These are phyloP conservation scores for Clonostachys chloroleuca DNA, from an alignment of 2,329 filamentous ascomycete species.

Conservation along the genomic window DNA sequence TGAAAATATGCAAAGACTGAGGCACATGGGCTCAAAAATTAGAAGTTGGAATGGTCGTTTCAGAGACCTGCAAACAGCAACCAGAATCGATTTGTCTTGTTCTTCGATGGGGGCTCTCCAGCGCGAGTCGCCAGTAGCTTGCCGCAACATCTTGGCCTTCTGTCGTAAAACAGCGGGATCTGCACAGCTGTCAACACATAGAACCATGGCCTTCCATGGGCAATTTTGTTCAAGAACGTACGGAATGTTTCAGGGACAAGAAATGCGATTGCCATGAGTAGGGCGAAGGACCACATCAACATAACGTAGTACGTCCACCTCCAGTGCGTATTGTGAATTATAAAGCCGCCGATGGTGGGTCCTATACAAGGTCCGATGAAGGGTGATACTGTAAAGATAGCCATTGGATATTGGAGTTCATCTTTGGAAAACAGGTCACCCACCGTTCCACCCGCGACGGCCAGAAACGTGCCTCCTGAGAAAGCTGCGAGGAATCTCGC, in stretches of 20 bases:
- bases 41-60: slow-evolving; percentile 76
- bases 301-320: slow-evolving; percentile 82
- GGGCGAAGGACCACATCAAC: slow-evolving; percentile 69
- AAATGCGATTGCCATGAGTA: slow-evolving; percentile 60
- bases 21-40: slow-evolving; percentile 77
- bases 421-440: slow-evolving; percentile 70
- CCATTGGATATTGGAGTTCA: slow-evolving; percentile 76
- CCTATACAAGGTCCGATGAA: slow-evolving; percentile 60
- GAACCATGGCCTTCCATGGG: too few species aligned
- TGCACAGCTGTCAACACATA: slow-evolving; percentile 9
- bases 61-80: slow-evolving; percentile 54
- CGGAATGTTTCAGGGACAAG: slow-evolving; percentile 87
- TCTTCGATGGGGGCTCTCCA: slow-evolving; percentile 78
- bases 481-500: slow-evolving; percentile 74
- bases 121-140: slow-evolving; percentile 71
- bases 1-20: slow-evolving; percentile 76
- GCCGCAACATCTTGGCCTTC: slow-evolving; percentile 67
- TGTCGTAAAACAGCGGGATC: slow-evolving; percentile 65
- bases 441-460: slow-evolving; percentile 80
- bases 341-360: slow-evolving; percentile 70
- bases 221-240: slow-evolving; percentile 19
- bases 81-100: slow-evolving; percentile 59
- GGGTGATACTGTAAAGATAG: slow-evolving; percentile 67
- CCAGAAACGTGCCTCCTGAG: slow-evolving; percentile 62
- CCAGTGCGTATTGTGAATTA: slow-evolving; percentile 72